Evolutionary conservation across 129 eudicot genomes (phyloP).

Genomic region (Tagetes erecta): DNA sequence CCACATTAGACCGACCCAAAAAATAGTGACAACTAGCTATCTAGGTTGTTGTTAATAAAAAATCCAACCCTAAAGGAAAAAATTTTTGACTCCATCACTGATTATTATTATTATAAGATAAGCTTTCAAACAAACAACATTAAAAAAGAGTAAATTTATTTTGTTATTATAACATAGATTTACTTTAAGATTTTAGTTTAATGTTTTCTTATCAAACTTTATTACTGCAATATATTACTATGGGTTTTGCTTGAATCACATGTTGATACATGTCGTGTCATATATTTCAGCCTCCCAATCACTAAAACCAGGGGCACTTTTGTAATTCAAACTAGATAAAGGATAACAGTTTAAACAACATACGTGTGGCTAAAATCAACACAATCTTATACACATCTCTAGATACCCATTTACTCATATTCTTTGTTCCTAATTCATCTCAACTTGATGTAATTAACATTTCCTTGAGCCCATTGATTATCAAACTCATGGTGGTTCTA

Average conservation of each 20-base stretch:
- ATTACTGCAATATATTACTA: not conserved
- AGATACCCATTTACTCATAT: not conserved
- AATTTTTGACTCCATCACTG: no score
- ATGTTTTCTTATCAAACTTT: not conserved
- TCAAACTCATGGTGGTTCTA: constrained; percentile 55
- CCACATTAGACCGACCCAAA: no score
- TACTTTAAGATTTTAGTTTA: no score
- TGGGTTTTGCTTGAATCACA: constrained; percentile 23
- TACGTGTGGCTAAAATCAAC: constrained; percentile 46
- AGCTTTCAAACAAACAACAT: no score
- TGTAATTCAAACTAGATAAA: constrained; percentile 15
- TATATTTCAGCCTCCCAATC: constrained; percentile 31
- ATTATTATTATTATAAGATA: no score
- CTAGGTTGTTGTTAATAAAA: no score
- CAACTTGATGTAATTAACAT: constrained; percentile 18
- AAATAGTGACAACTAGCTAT: no score
- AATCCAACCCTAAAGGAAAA: no score
- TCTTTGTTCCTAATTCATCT: constrained; percentile 10
- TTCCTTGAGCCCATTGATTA: constrained; percentile 19
- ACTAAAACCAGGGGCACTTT: constrained; percentile 25
- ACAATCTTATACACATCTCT: constrained; percentile 11
- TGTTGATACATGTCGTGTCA: constrained; percentile 33
- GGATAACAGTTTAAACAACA: constrained; percentile 22
- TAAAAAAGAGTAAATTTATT: no score
- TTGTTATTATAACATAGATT: no score